Base-by-base conservation (phyloP, 257 asterid genomes). In the Solanum habrochaites region DNA sequence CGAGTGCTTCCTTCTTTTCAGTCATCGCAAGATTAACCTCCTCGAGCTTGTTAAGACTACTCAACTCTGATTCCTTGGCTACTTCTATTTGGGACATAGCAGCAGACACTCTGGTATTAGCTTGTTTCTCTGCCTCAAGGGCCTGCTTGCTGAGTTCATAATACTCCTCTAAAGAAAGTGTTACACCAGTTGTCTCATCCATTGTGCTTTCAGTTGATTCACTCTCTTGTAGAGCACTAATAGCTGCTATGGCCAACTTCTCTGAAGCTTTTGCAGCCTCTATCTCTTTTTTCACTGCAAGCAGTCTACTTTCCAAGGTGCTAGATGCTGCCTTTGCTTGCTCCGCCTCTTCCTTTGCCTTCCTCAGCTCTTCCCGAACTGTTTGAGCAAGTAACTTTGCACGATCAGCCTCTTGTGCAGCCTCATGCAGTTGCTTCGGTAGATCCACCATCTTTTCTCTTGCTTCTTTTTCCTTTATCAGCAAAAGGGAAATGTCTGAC, bases 191-290 rank as follows among this genome's bases (percentile, higher is more conserved):
- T 8, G 93, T 93, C 60, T 90, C 94, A 1, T 87, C 86, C 3
- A 83, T 75, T 21, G 86, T 87, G 82, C 72, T 88, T 87, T 88
- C 86, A 40, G 91, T 86, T 18, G 94, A 87, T 84, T 94, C 95
- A 35, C 96, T 94, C 92, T 92, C 95, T 66, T 82, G 80, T 84
- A 93, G 88, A 1, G 95, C 96, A 23, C 88, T 93, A 77, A 93
- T 93, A 84, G 95, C 98, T 8, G 98, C 97, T 35, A 95, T 35
- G 5, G 98, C 99, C 90, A 96, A 75, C 85, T 92, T 94, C 92
- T 95, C 98, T 0, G 97, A 93, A 62, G 98, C 97, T 90, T 91
- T 94, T 23, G 98, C 95, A 8, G 98, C 98, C 90, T 96, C 98
- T 40, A 95, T 95, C 91, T 96, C 98, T 94, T 94, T 95, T 52